Base-by-base conservation (phyloP, 345 rosid species). In the Bruguiera gymnorhiza region DNA sequence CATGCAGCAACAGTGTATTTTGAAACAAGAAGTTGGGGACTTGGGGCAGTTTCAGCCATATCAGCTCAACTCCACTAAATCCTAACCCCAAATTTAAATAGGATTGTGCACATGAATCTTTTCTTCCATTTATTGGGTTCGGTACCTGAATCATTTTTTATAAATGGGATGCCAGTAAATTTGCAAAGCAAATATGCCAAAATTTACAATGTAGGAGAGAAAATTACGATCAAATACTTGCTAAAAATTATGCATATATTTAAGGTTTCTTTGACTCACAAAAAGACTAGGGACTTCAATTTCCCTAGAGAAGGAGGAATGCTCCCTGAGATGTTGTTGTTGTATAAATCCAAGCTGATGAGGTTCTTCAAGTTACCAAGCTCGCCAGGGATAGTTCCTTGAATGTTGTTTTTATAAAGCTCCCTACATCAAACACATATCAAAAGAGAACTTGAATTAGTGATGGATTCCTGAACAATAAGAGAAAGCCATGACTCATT, bases 271-370 rank as follows among this genome's bases (percentile, higher is more conserved):
- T n/a, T 32, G 66, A 89, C 96, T 88, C 75, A 92, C 97, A 92
- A 75, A 74, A 91, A 95, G 26, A 95, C 97, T 7, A 95, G 93
- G 71, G 97, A 89, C 78, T 88, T 92, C 79, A 92, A 60, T 67
- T 88, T 88, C 65, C 96, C 97, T 63, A 95, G 67, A 23, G 96
- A 86, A 21, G 82, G 76, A 67, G 99, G 99, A 69, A 95, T 74
- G 37, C 71, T 75, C 68, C 99, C 99, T 0, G 93, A 83, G 65
- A 95, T 87, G 73, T 92, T 89, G 89, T 95, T 95, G 85, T 82
- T 87, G 78, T 95, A 95, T 58, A 95, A 79, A 81, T 95, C 99
- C 92, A 95, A 83, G 88, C 99, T 95, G 75, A 95, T 83, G 60
- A 95, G 99, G 50, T 80, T 85, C 88, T 86, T 92, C 83, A 94